phyloP scores from a whole-genome alignment of 2,329 filamentous ascomycete species.

The Pseudogymnoascus sp. region DNA sequence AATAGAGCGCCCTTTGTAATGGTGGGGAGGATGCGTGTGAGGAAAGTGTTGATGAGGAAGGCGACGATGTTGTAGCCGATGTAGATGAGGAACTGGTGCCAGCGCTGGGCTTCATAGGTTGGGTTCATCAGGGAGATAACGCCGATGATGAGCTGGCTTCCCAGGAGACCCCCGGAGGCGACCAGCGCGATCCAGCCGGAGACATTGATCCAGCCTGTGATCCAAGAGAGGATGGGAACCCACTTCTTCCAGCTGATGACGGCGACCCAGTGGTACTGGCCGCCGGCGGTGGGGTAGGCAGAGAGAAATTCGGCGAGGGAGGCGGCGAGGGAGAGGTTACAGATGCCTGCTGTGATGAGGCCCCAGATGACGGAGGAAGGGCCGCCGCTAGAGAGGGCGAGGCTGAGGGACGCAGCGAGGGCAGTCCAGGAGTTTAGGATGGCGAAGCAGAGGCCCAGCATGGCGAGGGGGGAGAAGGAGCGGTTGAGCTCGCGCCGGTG shows the following conservation, averaged over 20 bases:
- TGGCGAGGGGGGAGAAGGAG: constrained; percentile 46
- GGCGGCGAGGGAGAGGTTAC: constrained; percentile 33
- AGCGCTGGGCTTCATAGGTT: constrained; percentile 56
- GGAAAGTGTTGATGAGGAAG: constrained; percentile 40
- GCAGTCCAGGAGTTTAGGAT: constrained; percentile 37
- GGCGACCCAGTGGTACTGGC: constrained; percentile 38
- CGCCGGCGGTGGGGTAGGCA: constrained; percentile 35
- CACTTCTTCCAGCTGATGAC: constrained; percentile 32
- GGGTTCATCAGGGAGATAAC: constrained; percentile 43
- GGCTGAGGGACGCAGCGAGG: constrained; percentile 26
- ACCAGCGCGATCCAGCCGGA: constrained; percentile 46
- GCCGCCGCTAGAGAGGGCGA: constrained; percentile 35
- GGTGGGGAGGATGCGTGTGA: constrained; percentile 28
- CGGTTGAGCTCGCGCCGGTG: constrained; percentile 41
- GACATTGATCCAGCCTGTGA: constrained; percentile 42
- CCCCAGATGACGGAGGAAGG: constrained; percentile 34
- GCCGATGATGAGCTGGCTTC: constrained; percentile 39
- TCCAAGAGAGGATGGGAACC: constrained; percentile 31
- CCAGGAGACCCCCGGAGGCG: constrained; percentile 43
- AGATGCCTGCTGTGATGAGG: constrained; percentile 35
- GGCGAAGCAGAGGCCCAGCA: constrained; percentile 45
- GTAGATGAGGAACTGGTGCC: constrained; percentile 35
- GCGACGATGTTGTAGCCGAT: constrained; percentile 31
- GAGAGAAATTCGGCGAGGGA: constrained; percentile 36
- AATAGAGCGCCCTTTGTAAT: constrained; percentile 26